A percentile compares a stretch with the other conserved stretches of the same genome.
Evolutionary conservation across 2,329 filamentous ascomycete genomes (phyloP).

Genomic region (Trichoderma simmonsii): DNA sequence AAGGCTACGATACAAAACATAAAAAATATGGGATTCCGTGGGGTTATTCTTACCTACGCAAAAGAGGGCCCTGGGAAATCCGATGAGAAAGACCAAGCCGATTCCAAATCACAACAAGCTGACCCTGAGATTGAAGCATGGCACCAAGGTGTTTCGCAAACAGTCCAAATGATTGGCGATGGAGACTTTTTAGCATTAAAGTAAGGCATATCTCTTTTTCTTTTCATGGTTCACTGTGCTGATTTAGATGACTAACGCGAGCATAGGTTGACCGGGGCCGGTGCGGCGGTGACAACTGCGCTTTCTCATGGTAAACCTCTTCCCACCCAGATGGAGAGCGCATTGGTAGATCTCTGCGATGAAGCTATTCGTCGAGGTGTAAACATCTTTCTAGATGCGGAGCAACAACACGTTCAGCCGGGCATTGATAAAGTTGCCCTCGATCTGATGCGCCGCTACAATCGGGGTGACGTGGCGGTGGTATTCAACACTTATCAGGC

Average conservation of each 20-base stretch:
- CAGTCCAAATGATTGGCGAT: conserved; percentile 31
- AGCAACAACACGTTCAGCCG: conserved; percentile 43
- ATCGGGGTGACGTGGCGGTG: conserved; percentile 35
- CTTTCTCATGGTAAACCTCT: conserved; percentile 35
- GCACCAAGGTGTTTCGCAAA: conserved; percentile 33
- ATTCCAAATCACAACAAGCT: neutral
- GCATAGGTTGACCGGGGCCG: conserved; percentile 38
- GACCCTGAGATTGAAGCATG: conserved; percentile 34
- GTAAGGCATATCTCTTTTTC: conserved; percentile 27
- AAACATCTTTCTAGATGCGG: conserved; percentile 45
- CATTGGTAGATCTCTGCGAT: conserved; percentile 41
- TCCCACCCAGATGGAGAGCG: conserved; percentile 41
- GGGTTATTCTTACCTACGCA: conserved; percentile 57
- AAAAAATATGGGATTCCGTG: conserved; percentile 49
- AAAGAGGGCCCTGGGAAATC: conserved; percentile 40
- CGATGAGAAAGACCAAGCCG: neutral
- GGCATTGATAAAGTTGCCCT: conserved; percentile 36
- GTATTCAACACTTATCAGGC: conserved; percentile 55
- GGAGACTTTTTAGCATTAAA: conserved; percentile 39
- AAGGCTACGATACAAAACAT: conserved; percentile 41
- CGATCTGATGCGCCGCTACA: conserved; percentile 38
- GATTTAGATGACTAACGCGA: conserved; percentile 27
- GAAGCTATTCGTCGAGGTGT: conserved; percentile 31
- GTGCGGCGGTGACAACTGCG: conserved; percentile 37
- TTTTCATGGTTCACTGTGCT: neutral